Evolutionary conservation across 768 basidiomycete genomes (phyloP).

Genomic region (Suillus weaverae): DNA sequence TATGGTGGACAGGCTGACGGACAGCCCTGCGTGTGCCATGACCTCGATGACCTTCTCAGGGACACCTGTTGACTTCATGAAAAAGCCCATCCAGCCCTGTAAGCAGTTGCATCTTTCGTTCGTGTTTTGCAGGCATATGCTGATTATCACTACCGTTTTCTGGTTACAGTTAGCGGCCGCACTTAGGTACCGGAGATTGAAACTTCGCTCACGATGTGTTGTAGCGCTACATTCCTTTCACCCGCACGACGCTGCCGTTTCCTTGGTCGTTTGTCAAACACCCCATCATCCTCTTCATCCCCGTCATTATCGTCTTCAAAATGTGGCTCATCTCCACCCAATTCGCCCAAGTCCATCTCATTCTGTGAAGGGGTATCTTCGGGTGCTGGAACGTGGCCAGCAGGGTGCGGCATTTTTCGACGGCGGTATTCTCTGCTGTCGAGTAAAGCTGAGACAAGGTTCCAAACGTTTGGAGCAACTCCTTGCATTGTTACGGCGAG

Average conservation of each 20-base stretch:
- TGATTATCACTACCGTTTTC: conserved; percentile 16
- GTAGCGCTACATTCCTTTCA: too few relatives aligned
- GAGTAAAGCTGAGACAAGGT: background rate
- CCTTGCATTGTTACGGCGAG: background rate
- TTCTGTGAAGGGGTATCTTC: background rate
- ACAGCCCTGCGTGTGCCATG: conserved; percentile 33
- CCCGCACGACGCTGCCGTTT: too few relatives aligned
- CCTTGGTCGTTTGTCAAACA: too few relatives aligned
- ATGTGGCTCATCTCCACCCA: background rate
- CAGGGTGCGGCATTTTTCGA: background rate
- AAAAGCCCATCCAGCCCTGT: conserved; percentile 16
- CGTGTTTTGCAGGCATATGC: conserved; percentile 30
- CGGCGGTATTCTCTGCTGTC: background rate
- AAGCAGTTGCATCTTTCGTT: conserved; percentile 22
- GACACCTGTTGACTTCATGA: conserved; percentile 25
- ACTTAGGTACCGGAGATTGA: too few relatives aligned
- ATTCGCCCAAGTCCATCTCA: background rate
- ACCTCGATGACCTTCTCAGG: conserved; percentile 32
- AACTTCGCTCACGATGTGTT: too few relatives aligned
- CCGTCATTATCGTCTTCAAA: too few relatives aligned
- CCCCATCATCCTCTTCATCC: too few relatives aligned
- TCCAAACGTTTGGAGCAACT: background rate
- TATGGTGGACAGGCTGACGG: conserved; percentile 28
- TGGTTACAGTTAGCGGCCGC: background rate
- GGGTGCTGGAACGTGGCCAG: background rate